These are phyloP conservation scores for Prunus dulcis DNA, from an alignment of 306 rosid species.

Conservation along the genomic window DNA sequence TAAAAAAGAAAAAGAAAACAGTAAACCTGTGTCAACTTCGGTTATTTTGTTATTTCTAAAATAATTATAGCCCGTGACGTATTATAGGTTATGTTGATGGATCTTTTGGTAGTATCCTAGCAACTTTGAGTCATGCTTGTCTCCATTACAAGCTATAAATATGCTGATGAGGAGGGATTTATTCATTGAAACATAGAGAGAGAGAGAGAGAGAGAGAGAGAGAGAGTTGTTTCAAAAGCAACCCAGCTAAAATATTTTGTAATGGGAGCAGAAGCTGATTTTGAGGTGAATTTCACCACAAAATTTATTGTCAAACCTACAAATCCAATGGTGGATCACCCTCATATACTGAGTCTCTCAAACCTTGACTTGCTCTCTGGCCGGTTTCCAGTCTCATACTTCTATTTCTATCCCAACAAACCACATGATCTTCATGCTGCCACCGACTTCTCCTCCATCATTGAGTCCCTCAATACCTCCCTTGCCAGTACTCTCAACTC, in stretches of 20 bases:
- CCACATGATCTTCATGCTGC: constrained; percentile 11
- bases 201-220: no score
- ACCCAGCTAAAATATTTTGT: constrained; percentile 3
- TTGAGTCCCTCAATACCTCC: constrained; percentile 50
- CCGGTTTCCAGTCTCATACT: constrained; percentile 80
- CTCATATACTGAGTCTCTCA: constrained; percentile 48
- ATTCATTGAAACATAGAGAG: no score
- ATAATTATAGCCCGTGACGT: no score
- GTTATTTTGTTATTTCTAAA: no score
- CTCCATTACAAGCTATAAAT: no score
- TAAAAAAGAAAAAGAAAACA: no score
- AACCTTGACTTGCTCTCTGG: constrained; percentile 89
- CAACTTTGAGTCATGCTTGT: no score
- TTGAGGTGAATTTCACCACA: constrained; percentile 45
- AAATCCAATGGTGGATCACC: constrained; percentile 34
- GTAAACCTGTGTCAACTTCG: no score
- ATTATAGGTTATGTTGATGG: no score
- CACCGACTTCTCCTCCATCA: constrained; percentile 16
- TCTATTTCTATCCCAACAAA: constrained; percentile 58
- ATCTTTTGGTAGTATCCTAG: no score
- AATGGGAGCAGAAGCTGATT: constrained; percentile 25
- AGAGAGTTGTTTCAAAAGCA: neutral
- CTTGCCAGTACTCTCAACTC: constrained; percentile 42
- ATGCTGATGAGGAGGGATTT: no score
- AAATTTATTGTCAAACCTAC: constrained; percentile 53